Evolutionary conservation across 176 grass and related monocot genomes (phyloP), one percentile per base, ranked within the genome.

Genomic region (Luzula sylvatica): DNA sequence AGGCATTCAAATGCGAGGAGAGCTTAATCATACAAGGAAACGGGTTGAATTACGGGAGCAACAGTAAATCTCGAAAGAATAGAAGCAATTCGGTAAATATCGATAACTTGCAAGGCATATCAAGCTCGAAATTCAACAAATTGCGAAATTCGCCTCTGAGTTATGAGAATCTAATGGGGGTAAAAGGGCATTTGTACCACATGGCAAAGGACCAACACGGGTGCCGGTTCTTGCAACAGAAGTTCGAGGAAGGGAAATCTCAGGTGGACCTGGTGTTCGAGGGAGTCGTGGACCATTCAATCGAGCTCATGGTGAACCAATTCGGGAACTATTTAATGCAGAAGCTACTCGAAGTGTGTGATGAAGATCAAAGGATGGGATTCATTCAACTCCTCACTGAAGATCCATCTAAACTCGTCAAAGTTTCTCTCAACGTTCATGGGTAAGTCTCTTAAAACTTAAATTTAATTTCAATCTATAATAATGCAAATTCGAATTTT

Each of bases 281-380:
- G 52, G 81, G 77, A 23, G 75, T 82, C 24, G 75, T 96, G 16
- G 46, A 79, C 45, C 81, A 96, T 65, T 61, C 77, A 45, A 41
- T 35, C 5, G 84, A 89, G 22, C 81, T 89, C 23, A 82, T 96
- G 81, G 61, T 66, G 16, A 72, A 86, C 46, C 73, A 60, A 5
- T 86, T 80, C 61, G 92, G 77, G 15, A 96, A 96, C 68, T 86
- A 86, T 70, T 84, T 96, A 14, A 75, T 89, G 55, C 85, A 96
- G 71, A 86, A 86, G 63, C 48, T 96, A 35, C 46, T 89, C 28
- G 78, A 82, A 21, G 67, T 86, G 41, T 89, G 92, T 65, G 72
- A 73, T 69, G 81, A 96, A 58, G 71, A 72, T 26, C 92, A 89
- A 62, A 76, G 59, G 67, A 46, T 74, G 50, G 50, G 53, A 58